These are phyloP conservation scores for Collybiopsis confluens DNA, from an alignment of 768 basidiomycete genomes.

Conservation along the genomic window DNA sequence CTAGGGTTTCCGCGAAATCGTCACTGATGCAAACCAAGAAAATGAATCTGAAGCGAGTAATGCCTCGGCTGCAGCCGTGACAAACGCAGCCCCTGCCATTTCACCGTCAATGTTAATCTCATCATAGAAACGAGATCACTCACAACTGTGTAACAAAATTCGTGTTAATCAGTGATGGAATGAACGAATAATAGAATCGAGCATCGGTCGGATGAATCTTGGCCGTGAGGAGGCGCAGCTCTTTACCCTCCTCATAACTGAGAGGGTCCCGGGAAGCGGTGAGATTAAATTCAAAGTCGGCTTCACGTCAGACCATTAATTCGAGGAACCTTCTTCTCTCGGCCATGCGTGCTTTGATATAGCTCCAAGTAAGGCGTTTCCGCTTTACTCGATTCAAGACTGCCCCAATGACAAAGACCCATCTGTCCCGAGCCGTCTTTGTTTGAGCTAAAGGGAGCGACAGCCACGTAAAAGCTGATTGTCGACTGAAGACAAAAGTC, in stretches of 20 bases:
- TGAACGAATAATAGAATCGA: neutral
- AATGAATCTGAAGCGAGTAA: slow-evolving; percentile 1
- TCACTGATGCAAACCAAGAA: slow-evolving; percentile 8
- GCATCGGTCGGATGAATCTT: slow-evolving; percentile 1
- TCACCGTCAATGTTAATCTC: no score
- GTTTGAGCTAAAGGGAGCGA: neutral
- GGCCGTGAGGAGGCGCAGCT: neutral
- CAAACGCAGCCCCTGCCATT: neutral
- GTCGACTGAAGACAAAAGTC: neutral
- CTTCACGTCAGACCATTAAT: neutral
- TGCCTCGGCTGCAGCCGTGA: slow-evolving; percentile 4
- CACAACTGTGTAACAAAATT: no score
- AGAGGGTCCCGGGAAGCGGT: neutral
- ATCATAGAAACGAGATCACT: no score
- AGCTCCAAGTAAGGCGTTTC: neutral
- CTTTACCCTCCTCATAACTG: neutral
- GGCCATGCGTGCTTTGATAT: neutral
- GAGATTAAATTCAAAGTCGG: neutral
- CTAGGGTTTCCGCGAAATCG: slow-evolving; percentile 5
- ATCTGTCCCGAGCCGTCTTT: neutral
- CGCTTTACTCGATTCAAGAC: neutral
- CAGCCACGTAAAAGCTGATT: neutral
- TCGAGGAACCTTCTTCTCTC: neutral
- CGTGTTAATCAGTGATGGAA: neutral
- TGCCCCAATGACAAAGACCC: neutral